Evolutionary conservation across 805 yeast species (phyloP).

Genomic region (Myxozyma melibiosi): DNA sequence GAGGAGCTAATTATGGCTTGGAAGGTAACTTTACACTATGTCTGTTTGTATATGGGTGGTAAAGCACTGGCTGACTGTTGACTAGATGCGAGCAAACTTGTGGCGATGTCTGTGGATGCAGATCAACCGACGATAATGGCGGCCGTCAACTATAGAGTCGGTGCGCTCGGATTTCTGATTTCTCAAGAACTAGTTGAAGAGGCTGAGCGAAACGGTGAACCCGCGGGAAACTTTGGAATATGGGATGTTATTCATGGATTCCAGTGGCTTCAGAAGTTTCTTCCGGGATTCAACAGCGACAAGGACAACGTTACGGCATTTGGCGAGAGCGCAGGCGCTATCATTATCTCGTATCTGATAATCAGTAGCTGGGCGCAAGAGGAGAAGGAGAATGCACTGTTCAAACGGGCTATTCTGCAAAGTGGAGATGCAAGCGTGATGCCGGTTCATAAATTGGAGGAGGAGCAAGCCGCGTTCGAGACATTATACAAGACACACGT

Average conservation of each 20-base stretch:
- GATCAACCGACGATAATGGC: slow-evolving; percentile 45
- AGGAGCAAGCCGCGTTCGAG: slow-evolving; percentile 24
- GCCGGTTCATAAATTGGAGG: slow-evolving; percentile 6
- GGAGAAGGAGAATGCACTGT: not conserved
- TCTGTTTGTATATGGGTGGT: not conserved
- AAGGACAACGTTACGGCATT: slow-evolving; percentile 46
- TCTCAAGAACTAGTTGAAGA: slow-evolving; percentile 46
- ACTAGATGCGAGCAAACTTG: slow-evolving; percentile 22
- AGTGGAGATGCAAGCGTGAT: slow-evolving; percentile 19
- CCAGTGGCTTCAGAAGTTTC: slow-evolving; percentile 49
- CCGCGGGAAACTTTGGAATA: slow-evolving; percentile 44
- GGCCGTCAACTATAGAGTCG: slow-evolving; percentile 46
- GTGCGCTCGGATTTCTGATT: slow-evolving; percentile 48
- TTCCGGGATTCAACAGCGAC: slow-evolving; percentile 50
- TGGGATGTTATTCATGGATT: slow-evolving; percentile 44
- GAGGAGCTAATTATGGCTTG: slow-evolving; percentile 32
- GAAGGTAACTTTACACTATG: slow-evolving; percentile 4
- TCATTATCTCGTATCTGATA: slow-evolving; percentile 9
- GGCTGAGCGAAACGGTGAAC: slow-evolving; percentile 32
- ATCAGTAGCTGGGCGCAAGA: slow-evolving; percentile 2
- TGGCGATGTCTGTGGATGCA: slow-evolving; percentile 18
- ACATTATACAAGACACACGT: not conserved
- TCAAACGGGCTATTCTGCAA: slow-evolving; percentile 17
- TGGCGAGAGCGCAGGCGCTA: slow-evolving; percentile 49
- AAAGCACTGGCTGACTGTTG: not conserved